Evolutionary conservation across 139 green algal genomes (phyloP).

Genomic region (Micractinium conductrix): DNA sequence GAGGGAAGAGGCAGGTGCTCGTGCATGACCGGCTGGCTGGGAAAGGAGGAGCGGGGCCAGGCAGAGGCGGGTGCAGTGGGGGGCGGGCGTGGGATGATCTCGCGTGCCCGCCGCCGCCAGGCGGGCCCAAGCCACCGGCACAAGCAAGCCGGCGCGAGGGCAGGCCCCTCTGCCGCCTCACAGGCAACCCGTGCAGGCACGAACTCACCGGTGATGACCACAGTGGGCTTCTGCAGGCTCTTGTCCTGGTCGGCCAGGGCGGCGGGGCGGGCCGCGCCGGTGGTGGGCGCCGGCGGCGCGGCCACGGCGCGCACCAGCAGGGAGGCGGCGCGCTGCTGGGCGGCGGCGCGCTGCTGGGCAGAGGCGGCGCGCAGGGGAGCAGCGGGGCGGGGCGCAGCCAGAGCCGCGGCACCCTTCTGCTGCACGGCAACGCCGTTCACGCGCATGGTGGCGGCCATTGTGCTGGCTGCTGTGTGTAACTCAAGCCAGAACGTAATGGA

Average conservation of each 20-base stretch:
- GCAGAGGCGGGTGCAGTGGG: neutral
- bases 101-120: too few relatives aligned
- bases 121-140: neutral
- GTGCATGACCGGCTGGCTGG: neutral
- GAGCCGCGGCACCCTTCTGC: neutral
- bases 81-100: too few relatives aligned
- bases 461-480: too few relatives aligned
- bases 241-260: constrained; percentile 31
- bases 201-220: constrained; percentile 78
- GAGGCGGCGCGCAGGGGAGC: neutral
- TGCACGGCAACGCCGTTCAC: too few relatives aligned
- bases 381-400: neutral
- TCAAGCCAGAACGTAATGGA: too few relatives aligned
- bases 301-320: constrained; percentile 2
- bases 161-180: too few relatives aligned
- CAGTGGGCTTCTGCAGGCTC: constrained; percentile 62
- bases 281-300: constrained; percentile 13
- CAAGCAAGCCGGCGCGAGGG: too few relatives aligned
- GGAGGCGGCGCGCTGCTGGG: neutral
- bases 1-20: neutral
- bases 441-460: too few relatives aligned
- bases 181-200: too few relatives aligned
- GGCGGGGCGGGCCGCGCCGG: neutral
- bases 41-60: neutral
- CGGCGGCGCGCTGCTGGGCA: neutral